phyloP scores from a whole-genome alignment of 108 stramenopile species.

The Pseudonitzschia multistriata region DNA sequence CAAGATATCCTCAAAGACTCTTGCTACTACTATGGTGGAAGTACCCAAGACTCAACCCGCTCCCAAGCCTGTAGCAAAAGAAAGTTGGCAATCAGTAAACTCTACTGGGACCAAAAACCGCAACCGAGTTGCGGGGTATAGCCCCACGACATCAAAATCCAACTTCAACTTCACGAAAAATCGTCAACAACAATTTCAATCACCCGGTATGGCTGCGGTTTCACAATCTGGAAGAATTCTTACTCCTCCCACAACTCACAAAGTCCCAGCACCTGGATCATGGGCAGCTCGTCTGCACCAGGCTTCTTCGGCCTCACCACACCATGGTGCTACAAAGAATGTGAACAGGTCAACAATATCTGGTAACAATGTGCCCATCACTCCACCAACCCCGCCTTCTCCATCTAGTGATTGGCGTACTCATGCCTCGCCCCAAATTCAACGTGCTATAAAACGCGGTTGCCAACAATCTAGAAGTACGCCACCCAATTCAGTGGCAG shows the following conservation, averaged over 20 bases:
- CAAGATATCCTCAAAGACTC: background rate
- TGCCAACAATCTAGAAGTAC: background rate
- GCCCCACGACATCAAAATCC: constrained; percentile 1
- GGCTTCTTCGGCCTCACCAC: background rate
- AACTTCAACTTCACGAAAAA: background rate
- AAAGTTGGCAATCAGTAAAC: constrained; percentile 25
- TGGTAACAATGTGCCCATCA: background rate
- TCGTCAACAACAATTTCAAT: background rate
- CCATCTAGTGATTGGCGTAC: constrained; percentile 43
- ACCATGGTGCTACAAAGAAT: background rate
- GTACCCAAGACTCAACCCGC: background rate
- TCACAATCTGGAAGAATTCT: background rate
- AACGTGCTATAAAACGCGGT: constrained; percentile 23
- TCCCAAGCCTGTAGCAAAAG: constrained; percentile 22
- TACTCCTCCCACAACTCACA: constrained; percentile 12
- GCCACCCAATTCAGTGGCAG: background rate
- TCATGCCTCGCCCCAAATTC: constrained; percentile 30
- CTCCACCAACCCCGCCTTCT: constrained; percentile 12
- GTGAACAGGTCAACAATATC: background rate
- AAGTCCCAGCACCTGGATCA: constrained; percentile 16
- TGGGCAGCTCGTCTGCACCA: constrained; percentile 23
- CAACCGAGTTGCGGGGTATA: background rate
- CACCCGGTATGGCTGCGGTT: background rate
- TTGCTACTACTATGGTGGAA: background rate
- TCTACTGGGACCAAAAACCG: constrained; percentile 6